Percentiles rank a stretch among this genome's conserved stretches.
phyloP scores from a whole-genome alignment of 257 asterid genomes.

The Solanum clarkiae region DNA sequence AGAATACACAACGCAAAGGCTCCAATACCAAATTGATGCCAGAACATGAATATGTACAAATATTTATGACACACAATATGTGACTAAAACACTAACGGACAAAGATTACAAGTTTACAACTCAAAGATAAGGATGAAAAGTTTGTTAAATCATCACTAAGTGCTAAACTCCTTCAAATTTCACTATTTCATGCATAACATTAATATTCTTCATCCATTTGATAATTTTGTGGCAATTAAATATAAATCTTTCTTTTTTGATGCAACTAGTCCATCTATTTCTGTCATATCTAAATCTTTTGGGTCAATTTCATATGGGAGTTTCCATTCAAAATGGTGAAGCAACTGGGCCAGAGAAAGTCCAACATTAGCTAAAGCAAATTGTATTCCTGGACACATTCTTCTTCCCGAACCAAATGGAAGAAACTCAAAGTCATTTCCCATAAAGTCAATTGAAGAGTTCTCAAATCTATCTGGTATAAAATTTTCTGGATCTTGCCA shows the following conservation, averaged over 20 bases:
- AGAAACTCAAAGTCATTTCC: background rate
- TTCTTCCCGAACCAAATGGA: background rate
- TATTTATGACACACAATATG: no score
- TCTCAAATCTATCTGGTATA: background rate
- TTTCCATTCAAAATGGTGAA: background rate
- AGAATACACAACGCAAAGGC: no score
- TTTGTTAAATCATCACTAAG: background rate
- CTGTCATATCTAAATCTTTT: background rate
- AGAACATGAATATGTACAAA: no score
- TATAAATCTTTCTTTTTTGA: background rate
- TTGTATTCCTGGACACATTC: background rate
- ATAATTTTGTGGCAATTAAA: background rate
- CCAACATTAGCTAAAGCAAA: background rate
- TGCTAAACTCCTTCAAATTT: background rate
- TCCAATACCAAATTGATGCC: no score
- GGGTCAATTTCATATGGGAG: background rate
- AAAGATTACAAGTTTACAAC: background rate
- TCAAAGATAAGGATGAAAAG: background rate
- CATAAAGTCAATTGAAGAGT: background rate
- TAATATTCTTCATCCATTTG: background rate
- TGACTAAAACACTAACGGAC: no score
- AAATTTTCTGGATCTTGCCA: background rate
- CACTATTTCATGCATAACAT: background rate
- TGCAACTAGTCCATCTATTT: background rate
- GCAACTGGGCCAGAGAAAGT: background rate